Conservation (phyloP, 2,329 filamentous ascomycete species). For the Aspergillus sp. region DNA sequence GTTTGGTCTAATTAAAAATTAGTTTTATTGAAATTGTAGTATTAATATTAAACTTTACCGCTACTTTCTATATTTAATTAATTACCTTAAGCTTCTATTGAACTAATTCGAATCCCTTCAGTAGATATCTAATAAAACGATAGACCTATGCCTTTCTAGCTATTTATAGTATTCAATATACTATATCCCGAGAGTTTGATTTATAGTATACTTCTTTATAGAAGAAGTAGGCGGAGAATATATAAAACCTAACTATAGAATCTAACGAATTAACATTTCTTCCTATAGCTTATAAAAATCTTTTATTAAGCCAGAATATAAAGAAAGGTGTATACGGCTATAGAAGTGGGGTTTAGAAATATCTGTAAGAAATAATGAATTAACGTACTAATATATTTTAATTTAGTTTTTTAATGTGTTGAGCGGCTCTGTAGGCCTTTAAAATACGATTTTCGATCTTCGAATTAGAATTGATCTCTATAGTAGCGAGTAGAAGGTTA, state of each 20-base stretch:
- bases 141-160: not conserved
- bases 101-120: not conserved
- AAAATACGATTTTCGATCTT: not conserved
- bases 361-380: not conserved
- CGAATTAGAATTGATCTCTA: not conserved
- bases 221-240: not conserved
- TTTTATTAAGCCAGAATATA: not conserved
- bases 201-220: not conserved
- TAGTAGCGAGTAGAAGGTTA: not conserved
- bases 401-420: not conserved
- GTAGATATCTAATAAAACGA: not conserved
- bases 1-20: not conserved
- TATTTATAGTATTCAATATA: not conserved
- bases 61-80: not conserved
- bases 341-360: not conserved
- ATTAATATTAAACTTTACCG: not conserved
- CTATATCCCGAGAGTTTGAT: not conserved
- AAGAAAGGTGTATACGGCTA: not conserved
- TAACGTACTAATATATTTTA: not conserved
- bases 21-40: not conserved
- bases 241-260: not conserved
- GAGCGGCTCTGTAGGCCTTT: not conserved
- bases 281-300: not conserved
- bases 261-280: not conserved
- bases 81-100: not conserved